Base-by-base conservation (phyloP, 163 green algal genomes). In the Chloromonas sp. region DNA sequence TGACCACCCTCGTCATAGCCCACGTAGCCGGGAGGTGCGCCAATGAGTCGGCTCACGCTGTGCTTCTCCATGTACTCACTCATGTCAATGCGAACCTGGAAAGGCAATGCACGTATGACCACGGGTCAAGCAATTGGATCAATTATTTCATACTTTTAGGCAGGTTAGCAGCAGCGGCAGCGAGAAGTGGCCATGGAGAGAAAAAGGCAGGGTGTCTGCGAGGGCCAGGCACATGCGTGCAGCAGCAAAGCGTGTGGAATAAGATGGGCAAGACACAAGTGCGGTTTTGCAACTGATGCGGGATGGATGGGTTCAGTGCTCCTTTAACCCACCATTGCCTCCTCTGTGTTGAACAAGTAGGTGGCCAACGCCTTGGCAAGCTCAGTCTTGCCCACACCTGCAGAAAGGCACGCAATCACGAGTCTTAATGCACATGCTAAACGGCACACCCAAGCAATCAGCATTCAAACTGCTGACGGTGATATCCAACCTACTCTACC, bases 51-150 rank as follows among this genome's bases (percentile, higher is more conserved):
- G 58, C 82, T 91, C 8, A 98, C 96, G 15, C 82, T 90, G 84
- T 98, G 95, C 89, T 96, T 96, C 93, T 98, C 96, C 95, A 98
- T 97, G 91, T 96, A 98, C 87, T 95, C 90, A 60, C 85, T 93
- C 95, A 98, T 98, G 91, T 98, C 95, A 15, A 98, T 93, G 71
- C 94, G 91, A 11, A 97, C 84, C 86, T 89, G 83, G 36, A 36
- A 36, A 36, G 36, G 36, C 36, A 8, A 76, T 57, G 15, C 1
- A 3, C 14, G 36, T 36, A 3, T 1, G 60, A 77, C 1, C 1
- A 71, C 1, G 2, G 36, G 74, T 15, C 58, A 84, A 8, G 3
- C 1, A 60, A 2, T 60, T 1, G 2, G 1, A 60, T 3, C 36
- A 36, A 36, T 36, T 36, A 36, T 36, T 36, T 36, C 36, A 36